phyloP scores from a whole-genome alignment of 257 asterid genomes.

The Jacaranda mimosifolia region DNA sequence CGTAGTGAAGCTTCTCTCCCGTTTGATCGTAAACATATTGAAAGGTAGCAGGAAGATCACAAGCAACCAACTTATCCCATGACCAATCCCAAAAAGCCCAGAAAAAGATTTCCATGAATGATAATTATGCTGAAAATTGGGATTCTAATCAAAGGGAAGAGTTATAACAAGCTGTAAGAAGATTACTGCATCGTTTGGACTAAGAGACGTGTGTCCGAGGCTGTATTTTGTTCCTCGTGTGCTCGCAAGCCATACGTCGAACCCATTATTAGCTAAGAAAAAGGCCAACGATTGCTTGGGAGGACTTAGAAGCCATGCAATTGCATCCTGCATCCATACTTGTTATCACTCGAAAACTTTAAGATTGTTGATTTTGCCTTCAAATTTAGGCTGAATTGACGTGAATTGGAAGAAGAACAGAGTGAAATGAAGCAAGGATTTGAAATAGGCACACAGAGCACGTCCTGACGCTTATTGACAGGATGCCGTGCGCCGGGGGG shows the following conservation, averaged over 20 bases:
- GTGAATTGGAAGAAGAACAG: too few species aligned
- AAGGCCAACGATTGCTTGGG: slow-evolving; percentile 48
- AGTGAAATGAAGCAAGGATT: too few species aligned
- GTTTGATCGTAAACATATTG: slow-evolving; percentile 43
- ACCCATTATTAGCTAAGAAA: slow-evolving; percentile 52
- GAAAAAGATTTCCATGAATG: not conserved
- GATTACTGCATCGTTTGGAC: slow-evolving; percentile 41
- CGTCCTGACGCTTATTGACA: too few species aligned
- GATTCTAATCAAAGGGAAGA: not conserved
- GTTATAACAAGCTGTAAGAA: not conserved
- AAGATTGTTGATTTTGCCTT: too few species aligned
- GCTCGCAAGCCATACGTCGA: slow-evolving; percentile 52
- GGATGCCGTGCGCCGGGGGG: too few species aligned
- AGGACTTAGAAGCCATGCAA: slow-evolving; percentile 49
- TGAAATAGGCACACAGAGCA: too few species aligned
- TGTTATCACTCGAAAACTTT: not conserved
- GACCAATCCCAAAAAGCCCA: slow-evolving; percentile 58
- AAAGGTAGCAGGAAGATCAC: slow-evolving; percentile 50
- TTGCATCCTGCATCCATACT: slow-evolving; percentile 44
- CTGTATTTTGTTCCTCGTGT: slow-evolving; percentile 53
- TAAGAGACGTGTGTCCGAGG: slow-evolving; percentile 44
- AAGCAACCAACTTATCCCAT: slow-evolving; percentile 53
- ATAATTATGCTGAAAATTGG: not conserved
- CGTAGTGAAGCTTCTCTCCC: slow-evolving; percentile 54
- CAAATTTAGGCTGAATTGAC: too few species aligned